Evolutionary conservation across 176 grass and related monocot species (phyloP).

Genomic region (Rhynchospora breviuscula): DNA sequence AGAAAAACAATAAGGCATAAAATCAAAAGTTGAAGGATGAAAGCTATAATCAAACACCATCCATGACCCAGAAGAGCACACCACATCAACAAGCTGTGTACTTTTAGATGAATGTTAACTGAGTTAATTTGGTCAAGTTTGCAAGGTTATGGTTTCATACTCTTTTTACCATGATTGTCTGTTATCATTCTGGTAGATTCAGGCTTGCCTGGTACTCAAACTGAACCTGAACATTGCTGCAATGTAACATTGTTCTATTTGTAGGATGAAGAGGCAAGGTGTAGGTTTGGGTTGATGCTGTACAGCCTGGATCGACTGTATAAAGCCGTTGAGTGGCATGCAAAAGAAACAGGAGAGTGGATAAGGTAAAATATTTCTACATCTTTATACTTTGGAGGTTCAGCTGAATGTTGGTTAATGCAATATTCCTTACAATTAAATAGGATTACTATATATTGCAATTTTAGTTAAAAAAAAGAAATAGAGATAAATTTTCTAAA

Average conservation of each 20-base stretch:
- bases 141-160: neutral
- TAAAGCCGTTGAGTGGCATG: conserved; percentile 75
- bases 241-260: conserved; percentile 4
- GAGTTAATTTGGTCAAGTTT: neutral
- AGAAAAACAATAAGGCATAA: too few species aligned
- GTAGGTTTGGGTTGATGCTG: conserved; percentile 63
- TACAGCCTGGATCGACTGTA: conserved; percentile 76
- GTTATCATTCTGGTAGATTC: neutral
- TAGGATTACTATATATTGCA: neutral
- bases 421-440: neutral
- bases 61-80: too few species aligned
- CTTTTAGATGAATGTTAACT: conserved; percentile 1
- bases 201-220: neutral
- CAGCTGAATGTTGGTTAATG: neutral
- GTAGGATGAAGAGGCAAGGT: conserved; percentile 67
- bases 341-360: conserved; percentile 87
- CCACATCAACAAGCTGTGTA: neutral
- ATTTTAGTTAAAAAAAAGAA: neutral
- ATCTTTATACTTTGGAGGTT: neutral
- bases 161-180: neutral
- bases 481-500: neutral
- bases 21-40: too few species aligned
- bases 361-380: conserved; percentile 33
- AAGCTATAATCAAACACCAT: too few species aligned
- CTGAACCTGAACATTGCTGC: neutral